Evolutionary conservation across 305 asterid genomes (phyloP).

Genomic region (Fraxinus xanthoxyloides): DNA sequence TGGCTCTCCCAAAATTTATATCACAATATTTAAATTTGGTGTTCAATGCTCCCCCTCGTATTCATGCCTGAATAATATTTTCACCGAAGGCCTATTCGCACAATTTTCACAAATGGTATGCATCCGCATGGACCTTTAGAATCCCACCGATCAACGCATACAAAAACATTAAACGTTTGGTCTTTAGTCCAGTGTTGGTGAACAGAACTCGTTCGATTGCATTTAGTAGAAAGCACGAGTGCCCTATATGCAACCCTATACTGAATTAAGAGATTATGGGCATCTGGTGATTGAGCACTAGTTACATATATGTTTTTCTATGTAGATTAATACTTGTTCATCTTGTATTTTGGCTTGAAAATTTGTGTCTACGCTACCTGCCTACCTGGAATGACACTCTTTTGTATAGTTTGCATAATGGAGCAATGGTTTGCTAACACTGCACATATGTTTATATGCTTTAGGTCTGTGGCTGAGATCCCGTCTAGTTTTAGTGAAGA

Average conservation of each 20-base stretch:
- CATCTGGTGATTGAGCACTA: not conserved
- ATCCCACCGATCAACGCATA: not conserved
- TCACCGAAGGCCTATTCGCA: not conserved
- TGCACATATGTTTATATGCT: not conserved
- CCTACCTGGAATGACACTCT: not conserved
- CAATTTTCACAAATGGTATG: not conserved
- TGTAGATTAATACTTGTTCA: not conserved
- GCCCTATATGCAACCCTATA: not conserved
- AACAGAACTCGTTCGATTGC: not conserved
- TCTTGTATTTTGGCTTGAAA: not conserved
- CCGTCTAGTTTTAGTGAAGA: slow-evolving; percentile 65
- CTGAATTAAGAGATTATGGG: not conserved
- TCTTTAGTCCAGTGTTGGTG: not conserved
- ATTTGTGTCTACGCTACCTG: not conserved
- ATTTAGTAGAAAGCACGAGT: not conserved
- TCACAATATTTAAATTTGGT: not conserved
- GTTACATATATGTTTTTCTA: not conserved
- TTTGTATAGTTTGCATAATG: not conserved
- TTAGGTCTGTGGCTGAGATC: slow-evolving; percentile 49
- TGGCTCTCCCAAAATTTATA: too few relatives aligned
- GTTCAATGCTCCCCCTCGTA: too few relatives aligned
- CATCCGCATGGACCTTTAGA: not conserved
- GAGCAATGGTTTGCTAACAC: not conserved
- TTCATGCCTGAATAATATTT: not conserved
- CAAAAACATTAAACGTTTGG: not conserved